These are phyloP conservation scores for Raffaelea ambrosiae DNA, from an alignment of 2,329 filamentous ascomycete genomes.

Conservation along the genomic window DNA sequence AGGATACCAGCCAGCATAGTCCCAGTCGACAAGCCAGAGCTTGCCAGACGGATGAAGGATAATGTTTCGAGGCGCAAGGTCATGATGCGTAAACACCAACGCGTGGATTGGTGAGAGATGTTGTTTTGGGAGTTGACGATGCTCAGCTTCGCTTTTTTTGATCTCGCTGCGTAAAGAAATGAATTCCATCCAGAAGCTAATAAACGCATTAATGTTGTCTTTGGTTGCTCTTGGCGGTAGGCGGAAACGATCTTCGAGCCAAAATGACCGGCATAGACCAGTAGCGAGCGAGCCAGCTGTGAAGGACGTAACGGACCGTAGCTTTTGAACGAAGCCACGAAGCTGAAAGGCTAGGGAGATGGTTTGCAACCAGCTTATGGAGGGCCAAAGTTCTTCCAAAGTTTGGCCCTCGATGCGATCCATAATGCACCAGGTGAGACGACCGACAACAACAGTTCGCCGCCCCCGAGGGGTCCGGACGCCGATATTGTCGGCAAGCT, in stretches of 20 bases:
- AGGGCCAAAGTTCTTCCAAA: slow-evolving; percentile 7
- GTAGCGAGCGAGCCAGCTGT: slow-evolving; percentile 7
- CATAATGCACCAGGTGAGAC: slow-evolving; percentile 4
- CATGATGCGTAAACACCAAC: slow-evolving; percentile 7
- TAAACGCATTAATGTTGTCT: slow-evolving; percentile 4
- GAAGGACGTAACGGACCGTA: slow-evolving; percentile 3
- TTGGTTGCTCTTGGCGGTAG: slow-evolving; percentile 4
- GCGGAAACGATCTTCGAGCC: slow-evolving; percentile 8
- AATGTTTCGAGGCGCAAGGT: slow-evolving; percentile 8
- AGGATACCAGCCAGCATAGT: slow-evolving; percentile 9
- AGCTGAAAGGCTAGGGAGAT: slow-evolving; percentile 6
- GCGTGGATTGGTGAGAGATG: slow-evolving; percentile 5
- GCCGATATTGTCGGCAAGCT: slow-evolving; percentile 4
- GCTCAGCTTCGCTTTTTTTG: slow-evolving; percentile 3
- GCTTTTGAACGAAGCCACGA: slow-evolving; percentile 3
- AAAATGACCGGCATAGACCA: slow-evolving; percentile 7
- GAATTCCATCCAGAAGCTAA: slow-evolving; percentile 6
- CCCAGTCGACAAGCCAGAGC: slow-evolving; percentile 8
- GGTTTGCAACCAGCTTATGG: slow-evolving; percentile 6
- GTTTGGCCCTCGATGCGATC: slow-evolving; percentile 5
- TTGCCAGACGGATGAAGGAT: slow-evolving; percentile 8
- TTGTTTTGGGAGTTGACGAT: slow-evolving; percentile 5
- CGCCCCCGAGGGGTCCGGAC: slow-evolving; percentile 3
- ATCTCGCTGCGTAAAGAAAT: slow-evolving; percentile 4
- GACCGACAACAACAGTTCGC: slow-evolving; percentile 4